A percentile compares a stretch with the other conserved stretches of the same genome.
These are phyloP conservation scores for Penicillium paradoxum DNA, from an alignment of 495 filamentous ascomycete genomes.

Conservation along the genomic window DNA sequence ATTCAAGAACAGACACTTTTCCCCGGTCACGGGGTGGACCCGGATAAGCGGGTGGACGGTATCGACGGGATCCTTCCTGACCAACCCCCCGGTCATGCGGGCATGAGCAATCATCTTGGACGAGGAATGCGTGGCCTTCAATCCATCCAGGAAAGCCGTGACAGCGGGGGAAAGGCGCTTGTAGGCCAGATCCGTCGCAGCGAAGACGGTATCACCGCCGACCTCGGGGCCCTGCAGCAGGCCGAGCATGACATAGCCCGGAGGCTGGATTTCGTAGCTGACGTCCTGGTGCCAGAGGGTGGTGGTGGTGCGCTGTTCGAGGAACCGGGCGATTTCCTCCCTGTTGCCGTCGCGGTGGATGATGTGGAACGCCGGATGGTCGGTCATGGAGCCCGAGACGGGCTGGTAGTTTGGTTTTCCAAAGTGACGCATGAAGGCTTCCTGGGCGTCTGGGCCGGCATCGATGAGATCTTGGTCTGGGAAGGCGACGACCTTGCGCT, in stretches of 20 bases:
- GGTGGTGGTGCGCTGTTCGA: slow-evolving; percentile 50
- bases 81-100: slow-evolving; percentile 53
- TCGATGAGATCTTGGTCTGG: slow-evolving; percentile 67
- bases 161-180: slow-evolving; percentile 65
- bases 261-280: slow-evolving; percentile 55
- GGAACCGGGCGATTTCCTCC: slow-evolving; percentile 50
- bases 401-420: slow-evolving; percentile 59
- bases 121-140: slow-evolving; percentile 70
- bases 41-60: slow-evolving; percentile 71
- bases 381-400: slow-evolving; percentile 48
- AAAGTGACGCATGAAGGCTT: slow-evolving; percentile 52
- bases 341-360: slow-evolving; percentile 56
- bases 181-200: slow-evolving; percentile 71
- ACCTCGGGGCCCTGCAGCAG: slow-evolving; percentile 52
- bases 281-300: slow-evolving; percentile 60
- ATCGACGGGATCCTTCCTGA: slow-evolving; percentile 65
- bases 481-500: slow-evolving; percentile 75
- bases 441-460: slow-evolving; percentile 59
- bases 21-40: slow-evolving; percentile 69
- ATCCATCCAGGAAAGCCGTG: slow-evolving; percentile 66
- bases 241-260: slow-evolving; percentile 54
- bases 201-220: slow-evolving; percentile 76
- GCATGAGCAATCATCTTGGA: slow-evolving; percentile 68
- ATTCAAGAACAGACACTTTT: slow-evolving; percentile 77
- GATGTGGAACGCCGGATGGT: slow-evolving; percentile 54